Percentiles rank a stretch among this genome's conserved stretches.
Conservation (phyloP, 2,329 filamentous ascomycete genomes). For the Rhytidhysteron rufulum region DNA sequence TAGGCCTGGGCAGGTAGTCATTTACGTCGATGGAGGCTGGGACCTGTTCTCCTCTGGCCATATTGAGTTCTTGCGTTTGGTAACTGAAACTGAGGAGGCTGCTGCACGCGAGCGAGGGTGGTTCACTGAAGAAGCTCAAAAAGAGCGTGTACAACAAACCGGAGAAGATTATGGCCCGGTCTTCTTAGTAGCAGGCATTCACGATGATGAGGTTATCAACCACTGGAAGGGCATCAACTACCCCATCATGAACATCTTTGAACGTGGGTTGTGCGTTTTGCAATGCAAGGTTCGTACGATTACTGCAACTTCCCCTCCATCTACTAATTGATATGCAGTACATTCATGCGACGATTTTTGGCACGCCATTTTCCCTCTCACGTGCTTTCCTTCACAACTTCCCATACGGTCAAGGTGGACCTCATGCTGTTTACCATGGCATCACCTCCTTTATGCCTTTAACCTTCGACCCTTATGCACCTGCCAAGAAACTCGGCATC, state of each 20-base stretch:
- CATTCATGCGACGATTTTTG: constrained; percentile 82
- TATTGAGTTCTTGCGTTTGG: constrained; percentile 85
- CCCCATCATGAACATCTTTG: constrained; percentile 99
- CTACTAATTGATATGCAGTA: constrained; percentile 65
- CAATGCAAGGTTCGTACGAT: constrained; percentile 88
- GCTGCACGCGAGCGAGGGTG: constrained; percentile 67
- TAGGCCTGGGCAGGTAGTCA: constrained; percentile 73
- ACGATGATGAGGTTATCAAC: constrained; percentile 94
- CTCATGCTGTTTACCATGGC: constrained; percentile 91
- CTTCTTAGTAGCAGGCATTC: constrained; percentile 88
- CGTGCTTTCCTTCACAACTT: constrained; percentile 69
- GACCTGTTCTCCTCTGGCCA: constrained; percentile 96
- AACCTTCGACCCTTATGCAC: constrained; percentile 62
- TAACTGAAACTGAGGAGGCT: constrained; percentile 69
- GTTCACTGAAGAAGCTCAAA: constrained; percentile 63
- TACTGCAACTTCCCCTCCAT: constrained; percentile 2
- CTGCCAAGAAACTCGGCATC: constrained; percentile 76
- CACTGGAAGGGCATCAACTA: constrained; percentile 97
- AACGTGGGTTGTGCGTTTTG: constrained; percentile 89
- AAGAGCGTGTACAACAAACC: constrained; percentile 58
- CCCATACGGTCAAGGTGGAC: constrained; percentile 65
- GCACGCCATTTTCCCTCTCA: constrained; percentile 83
- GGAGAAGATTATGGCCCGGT: constrained; percentile 75
- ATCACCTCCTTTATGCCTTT: constrained; percentile 82
- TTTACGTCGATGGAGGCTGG: constrained; percentile 96